These are phyloP conservation scores for Fagopyrum tataricum DNA, from an alignment of 148 eudicot genomes.

Conservation along the genomic window DNA sequence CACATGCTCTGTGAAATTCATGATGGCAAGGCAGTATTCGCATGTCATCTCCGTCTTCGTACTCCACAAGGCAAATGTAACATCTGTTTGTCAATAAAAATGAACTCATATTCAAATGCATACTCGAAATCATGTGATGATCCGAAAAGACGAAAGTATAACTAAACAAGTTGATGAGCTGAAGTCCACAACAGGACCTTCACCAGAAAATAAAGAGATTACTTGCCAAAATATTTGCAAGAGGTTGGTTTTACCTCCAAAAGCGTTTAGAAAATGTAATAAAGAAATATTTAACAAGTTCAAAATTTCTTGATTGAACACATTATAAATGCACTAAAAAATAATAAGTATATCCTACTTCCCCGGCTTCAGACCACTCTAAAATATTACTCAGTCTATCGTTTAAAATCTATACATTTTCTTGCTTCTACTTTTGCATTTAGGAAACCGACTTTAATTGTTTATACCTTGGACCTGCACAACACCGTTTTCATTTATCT, in stretches of 20 bases:
- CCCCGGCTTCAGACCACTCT: not conserved
- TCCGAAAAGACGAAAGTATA: not conserved
- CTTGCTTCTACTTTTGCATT: not conserved
- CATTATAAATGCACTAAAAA: not conserved
- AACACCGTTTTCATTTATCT: not conserved
- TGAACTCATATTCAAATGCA: not conserved
- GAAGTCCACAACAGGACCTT: not conserved
- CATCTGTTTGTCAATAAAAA: slow-evolving; percentile 49
- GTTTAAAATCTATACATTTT: not conserved
- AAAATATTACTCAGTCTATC: not conserved
- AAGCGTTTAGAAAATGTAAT: not conserved
- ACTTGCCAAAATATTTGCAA: not conserved
- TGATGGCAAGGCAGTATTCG: slow-evolving; percentile 87
- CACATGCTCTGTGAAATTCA: slow-evolving; percentile 74
- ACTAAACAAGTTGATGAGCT: not conserved
- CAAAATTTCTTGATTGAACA: not conserved
- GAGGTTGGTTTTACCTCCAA: not conserved
- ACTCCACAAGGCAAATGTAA: slow-evolving; percentile 95
- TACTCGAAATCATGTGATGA: not conserved
- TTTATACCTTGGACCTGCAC: not conserved
- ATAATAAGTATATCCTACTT: not conserved
- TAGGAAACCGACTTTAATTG: not conserved
- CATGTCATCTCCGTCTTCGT: slow-evolving; percentile 79
- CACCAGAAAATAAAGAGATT: not conserved
- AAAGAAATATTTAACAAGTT: not conserved